Evolutionary conservation across 257 asterid species (phyloP), one percentile per base, ranked within the genome.

Genomic region (Paulownia fortunei): DNA sequence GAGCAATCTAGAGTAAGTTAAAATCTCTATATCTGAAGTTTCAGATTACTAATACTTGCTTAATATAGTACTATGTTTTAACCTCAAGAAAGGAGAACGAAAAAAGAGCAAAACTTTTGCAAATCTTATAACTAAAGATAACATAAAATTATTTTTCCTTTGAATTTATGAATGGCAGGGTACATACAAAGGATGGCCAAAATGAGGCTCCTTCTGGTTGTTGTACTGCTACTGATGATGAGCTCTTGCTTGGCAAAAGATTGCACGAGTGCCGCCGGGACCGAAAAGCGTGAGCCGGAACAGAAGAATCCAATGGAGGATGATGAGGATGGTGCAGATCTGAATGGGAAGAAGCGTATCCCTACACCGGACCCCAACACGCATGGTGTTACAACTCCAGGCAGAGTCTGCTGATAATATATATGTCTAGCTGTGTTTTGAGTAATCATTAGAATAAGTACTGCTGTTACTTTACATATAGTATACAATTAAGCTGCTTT

Each of bases 281-380:
- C 7, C n/a, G 26, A 68, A 68, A 30, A 8, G 32, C 27, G 18
- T 0, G 36, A 46, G 21, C 55, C 1, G 39, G 26, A 41, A 2
- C 32, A 15, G 23, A 5, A 42, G 6, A 4, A n/a, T 59, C 18
- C 9, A 8, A 19, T 3, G 72, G 41, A 51, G 10, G 30, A 39
- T 10, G 16, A 24, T 2, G 63, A 7, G 1, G 34, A 56, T 37
- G 42, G n/a, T n/a, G n/a, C n/a, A n/a, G n/a, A n/a, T 30, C 3
- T 34, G 60, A 21, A 68, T 6, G 82, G 81, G n/a, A 73, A 74
- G 1, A 75, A n/a, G n/a, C n/a, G n/a, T n/a, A 75, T 39, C 84
- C n/a, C 73, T 67, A 24, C 34, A 66, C 80, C 72, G 2, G 83
- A 44, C 37, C 51, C 76, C 77, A 61, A 60, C 73, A 51, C 46